phyloP scores from a whole-genome alignment of 192 early-diverging fungal genomes.

The Phycomyces blakesleeanus region DNA sequence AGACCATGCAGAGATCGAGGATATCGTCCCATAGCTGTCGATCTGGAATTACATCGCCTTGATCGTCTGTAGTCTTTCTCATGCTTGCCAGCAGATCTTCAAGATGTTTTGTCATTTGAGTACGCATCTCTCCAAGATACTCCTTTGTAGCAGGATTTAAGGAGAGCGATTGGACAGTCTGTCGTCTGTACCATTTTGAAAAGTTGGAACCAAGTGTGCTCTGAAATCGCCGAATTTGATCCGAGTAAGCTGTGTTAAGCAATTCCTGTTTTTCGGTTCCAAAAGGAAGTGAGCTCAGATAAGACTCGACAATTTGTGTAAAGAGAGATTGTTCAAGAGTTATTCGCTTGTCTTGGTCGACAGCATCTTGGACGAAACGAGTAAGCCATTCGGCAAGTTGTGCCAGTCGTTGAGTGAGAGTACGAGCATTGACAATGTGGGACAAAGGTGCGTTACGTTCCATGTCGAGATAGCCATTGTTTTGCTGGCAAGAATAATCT shows the following conservation, averaged over 20 bases:
- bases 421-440: slow-evolving; percentile 16
- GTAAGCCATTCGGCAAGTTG: slow-evolving; percentile 14
- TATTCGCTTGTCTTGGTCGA: slow-evolving; percentile 2
- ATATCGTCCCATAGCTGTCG: slow-evolving; percentile 19
- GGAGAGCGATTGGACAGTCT: slow-evolving; percentile 34
- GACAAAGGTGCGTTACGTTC: background rate
- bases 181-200: slow-evolving; percentile 38
- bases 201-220: slow-evolving; percentile 32
- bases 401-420: slow-evolving; percentile 14
- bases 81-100: slow-evolving; percentile 7
- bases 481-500: background rate
- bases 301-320: slow-evolving; percentile 16
- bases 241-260: slow-evolving; percentile 35
- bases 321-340: slow-evolving; percentile 26
- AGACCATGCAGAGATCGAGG: slow-evolving; percentile 14
- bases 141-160: slow-evolving; percentile 37
- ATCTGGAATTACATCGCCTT: slow-evolving; percentile 2
- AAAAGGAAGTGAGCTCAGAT: slow-evolving; percentile 33
- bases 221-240: slow-evolving; percentile 35
- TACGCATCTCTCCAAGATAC: slow-evolving; percentile 28
- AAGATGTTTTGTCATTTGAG: slow-evolving; percentile 10
- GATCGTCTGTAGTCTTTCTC: slow-evolving; percentile 1
- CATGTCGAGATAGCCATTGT: background rate
- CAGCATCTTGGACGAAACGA: slow-evolving; percentile 14
- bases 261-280: slow-evolving; percentile 33